These are phyloP conservation scores for Yamadazyma olivae DNA, from an alignment of 805 yeast genomes.

Conservation along the genomic window DNA sequence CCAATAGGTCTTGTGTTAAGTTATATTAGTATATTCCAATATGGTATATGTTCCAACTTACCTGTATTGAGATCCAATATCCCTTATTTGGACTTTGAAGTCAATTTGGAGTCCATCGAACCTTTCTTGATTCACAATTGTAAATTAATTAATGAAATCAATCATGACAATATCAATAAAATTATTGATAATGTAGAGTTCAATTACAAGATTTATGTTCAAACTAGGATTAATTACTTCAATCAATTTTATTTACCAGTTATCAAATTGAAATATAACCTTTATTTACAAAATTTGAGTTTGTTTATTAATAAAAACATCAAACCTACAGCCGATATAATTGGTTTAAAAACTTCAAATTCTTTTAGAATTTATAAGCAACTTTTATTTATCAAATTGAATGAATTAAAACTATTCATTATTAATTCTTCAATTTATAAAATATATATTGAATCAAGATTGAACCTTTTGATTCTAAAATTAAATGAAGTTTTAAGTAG, in stretches of 20 bases:
- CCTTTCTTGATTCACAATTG: constrained; percentile 8
- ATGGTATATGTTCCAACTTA: constrained; percentile 6
- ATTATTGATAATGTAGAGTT: constrained; percentile 10
- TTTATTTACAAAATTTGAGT: neutral
- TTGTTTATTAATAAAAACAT: constrained; percentile 1
- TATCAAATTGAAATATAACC: constrained; percentile 4
- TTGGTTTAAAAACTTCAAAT: neutral
- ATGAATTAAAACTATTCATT: constrained; percentile 1
- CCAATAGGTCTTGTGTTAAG: neutral
- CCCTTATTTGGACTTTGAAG: neutral
- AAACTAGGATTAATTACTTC: constrained; percentile 7
- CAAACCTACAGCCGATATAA: neutral
- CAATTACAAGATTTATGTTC: constrained; percentile 10
- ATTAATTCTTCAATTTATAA: constrained; percentile 5
- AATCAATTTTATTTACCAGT: constrained; percentile 9
- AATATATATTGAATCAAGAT: constrained; percentile 3
- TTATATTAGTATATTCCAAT: constrained; percentile 6
- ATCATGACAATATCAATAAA: constrained; percentile 10
- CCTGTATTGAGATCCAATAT: constrained; percentile 1
- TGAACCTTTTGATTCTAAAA: neutral
- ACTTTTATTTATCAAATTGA: neutral
- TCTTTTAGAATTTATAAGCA: neutral
- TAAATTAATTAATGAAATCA: constrained; percentile 8
- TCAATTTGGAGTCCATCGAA: constrained; percentile 3
- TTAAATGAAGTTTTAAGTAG: constrained; percentile 3